A percentile compares a stretch with the other conserved stretches of the same genome.
Conservation (phyloP, 768 basidiomycete genomes). For the Podaxis carcinomalis region DNA sequence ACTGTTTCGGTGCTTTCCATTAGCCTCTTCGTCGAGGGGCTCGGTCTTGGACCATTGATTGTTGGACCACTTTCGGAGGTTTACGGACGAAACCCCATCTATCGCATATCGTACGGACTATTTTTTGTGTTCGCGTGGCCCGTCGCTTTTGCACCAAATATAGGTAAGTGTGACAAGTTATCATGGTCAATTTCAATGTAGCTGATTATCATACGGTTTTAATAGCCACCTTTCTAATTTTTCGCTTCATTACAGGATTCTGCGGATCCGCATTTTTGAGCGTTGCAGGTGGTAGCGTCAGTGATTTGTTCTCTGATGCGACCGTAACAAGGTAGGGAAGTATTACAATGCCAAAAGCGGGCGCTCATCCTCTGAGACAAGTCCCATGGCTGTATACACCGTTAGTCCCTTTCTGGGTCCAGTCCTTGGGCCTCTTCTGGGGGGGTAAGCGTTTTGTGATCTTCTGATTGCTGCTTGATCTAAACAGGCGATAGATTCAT, state of each 20-base stretch:
- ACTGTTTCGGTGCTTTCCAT: conserved; percentile 49
- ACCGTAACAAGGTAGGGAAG: conserved; percentile 54
- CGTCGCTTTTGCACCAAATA: conserved; percentile 68
- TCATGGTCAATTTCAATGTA: not conserved
- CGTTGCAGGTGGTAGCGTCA: conserved; percentile 52
- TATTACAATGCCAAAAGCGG: not conserved
- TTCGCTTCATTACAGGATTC: conserved; percentile 51
- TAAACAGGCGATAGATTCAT: conserved; percentile 46
- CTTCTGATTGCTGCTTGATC: not conserved
- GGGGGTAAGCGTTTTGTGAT: conserved; percentile 39
- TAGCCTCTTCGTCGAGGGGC: conserved; percentile 55
- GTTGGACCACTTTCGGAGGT: conserved; percentile 53
- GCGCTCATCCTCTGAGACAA: conserved; percentile 9
- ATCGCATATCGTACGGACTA: conserved; percentile 52
- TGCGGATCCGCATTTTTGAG: conserved; percentile 54
- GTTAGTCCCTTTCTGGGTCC: conserved; percentile 50
- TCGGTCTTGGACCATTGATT: conserved; percentile 53
- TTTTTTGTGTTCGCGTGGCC: conserved; percentile 68
- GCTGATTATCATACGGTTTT: not conserved
- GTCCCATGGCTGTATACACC: conserved; percentile 54
- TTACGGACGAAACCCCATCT: conserved; percentile 62
- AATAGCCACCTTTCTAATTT: conserved; percentile 55
- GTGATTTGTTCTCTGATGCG: conserved; percentile 52
- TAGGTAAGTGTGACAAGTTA: conserved; percentile 33
- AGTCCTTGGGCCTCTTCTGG: conserved; percentile 51